Evolutionary conservation across 139 green algal species (phyloP).

Genomic region (Coccomyxa sp.): DNA sequence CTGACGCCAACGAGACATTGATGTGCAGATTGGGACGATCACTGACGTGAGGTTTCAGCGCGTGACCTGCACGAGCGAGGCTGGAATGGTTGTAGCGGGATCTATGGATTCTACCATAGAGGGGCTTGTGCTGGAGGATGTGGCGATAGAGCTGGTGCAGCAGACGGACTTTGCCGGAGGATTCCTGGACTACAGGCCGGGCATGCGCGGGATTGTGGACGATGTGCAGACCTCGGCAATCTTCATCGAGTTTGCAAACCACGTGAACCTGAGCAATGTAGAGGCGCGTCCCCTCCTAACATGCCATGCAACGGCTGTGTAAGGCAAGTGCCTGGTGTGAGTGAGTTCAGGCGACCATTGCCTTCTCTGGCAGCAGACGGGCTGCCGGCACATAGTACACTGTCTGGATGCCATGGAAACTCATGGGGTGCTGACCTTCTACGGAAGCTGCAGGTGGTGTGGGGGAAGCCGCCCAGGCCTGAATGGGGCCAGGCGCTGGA

Average conservation of each 20-base stretch:
- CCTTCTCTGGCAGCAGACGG: too few species aligned
- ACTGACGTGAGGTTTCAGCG: not conserved
- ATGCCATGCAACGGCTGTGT: not conserved
- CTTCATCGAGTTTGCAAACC: conserved; percentile 7
- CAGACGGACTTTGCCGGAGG: not conserved
- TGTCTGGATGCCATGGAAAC: too few species aligned
- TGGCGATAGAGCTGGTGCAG: not conserved
- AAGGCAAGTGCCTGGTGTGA: not conserved
- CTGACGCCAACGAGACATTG: too few species aligned
- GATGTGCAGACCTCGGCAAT: not conserved
- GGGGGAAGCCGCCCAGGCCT: not conserved
- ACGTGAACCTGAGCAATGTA: not conserved
- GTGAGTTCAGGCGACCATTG: too few species aligned
- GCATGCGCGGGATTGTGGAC: not conserved
- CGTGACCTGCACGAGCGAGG: not conserved
- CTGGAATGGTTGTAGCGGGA: not conserved
- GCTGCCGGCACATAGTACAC: too few species aligned
- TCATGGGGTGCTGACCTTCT: too few species aligned
- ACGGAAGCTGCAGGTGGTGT: not conserved
- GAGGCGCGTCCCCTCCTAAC: not conserved
- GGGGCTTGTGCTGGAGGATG: not conserved
- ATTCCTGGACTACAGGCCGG: not conserved
- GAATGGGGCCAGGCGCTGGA: not conserved
- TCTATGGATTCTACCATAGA: not conserved
- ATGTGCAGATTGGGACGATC: not conserved